phyloP scores from a whole-genome alignment of 2,329 filamentous ascomycete genomes.

The Calonectria honghensis region DNA sequence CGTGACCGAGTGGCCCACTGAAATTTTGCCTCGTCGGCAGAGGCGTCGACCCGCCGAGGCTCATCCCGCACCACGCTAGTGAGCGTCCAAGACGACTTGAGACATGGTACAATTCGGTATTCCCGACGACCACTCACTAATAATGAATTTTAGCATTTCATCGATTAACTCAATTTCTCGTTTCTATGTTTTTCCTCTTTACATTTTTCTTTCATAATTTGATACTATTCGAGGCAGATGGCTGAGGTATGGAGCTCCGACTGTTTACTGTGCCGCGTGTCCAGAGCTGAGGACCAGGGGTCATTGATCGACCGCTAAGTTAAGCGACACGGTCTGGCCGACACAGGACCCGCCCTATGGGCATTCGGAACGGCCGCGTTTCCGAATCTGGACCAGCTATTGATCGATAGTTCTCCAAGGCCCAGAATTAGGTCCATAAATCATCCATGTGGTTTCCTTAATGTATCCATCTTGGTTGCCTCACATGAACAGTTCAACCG shows the following conservation, averaged over 20 bases:
- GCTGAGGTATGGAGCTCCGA: not conserved
- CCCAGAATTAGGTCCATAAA: not conserved
- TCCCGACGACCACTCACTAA: not conserved
- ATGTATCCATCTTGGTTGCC: not conserved
- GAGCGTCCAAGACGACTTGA: not conserved
- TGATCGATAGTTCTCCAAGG: not conserved
- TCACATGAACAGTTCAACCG: not conserved
- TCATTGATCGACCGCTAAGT: not conserved
- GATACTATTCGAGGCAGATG: not conserved
- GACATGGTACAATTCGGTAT: no score
- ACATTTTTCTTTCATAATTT: no score
- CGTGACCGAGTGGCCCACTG: not conserved
- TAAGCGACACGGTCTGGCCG: not conserved
- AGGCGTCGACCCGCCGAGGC: not conserved
- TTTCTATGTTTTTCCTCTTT: no score
- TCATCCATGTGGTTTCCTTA: not conserved
- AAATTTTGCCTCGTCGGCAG: not conserved
- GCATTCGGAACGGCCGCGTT: not conserved
- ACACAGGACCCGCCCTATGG: not conserved
- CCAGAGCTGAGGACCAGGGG: no score
- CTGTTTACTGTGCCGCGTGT: no score
- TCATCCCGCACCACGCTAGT: not conserved
- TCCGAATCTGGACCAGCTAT: not conserved
- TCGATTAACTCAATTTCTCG: no score
- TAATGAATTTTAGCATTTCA: no score